Evolutionary conservation across 2,329 filamentous ascomycete genomes (phyloP).

Genomic region (Periconia macrospinosa): DNA sequence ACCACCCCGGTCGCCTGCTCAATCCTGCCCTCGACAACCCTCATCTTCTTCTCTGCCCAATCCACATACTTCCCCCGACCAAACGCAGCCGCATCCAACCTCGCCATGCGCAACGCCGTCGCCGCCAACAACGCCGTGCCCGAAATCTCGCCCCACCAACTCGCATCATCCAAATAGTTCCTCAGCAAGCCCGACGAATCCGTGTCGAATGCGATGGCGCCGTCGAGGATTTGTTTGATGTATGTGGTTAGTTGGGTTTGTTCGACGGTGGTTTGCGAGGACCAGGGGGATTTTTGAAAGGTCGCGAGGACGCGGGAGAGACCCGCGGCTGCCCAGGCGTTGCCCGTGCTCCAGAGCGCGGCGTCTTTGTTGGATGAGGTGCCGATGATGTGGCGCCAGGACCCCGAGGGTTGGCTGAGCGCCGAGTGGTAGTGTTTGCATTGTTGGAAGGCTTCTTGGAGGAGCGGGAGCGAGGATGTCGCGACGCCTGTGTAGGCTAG

Average conservation of each 20-base stretch:
- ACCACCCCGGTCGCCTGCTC: conserved; percentile 41
- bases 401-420: conserved; percentile 30
- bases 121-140: conserved; percentile 52
- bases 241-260: conserved; percentile 31
- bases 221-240: conserved; percentile 44
- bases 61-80: conserved; percentile 32
- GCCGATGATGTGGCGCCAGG: conserved; percentile 53
- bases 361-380: conserved; percentile 30
- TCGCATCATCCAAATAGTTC: conserved; percentile 51
- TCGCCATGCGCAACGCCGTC: conserved; percentile 50
- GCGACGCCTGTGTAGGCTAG: conserved; percentile 52
- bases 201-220: conserved; percentile 35
- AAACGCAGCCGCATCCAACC: conserved; percentile 44
- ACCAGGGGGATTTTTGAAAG: conserved; percentile 34
- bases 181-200: conserved; percentile 45
- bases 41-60: conserved; percentile 49
- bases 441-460: conserved; percentile 45
- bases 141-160: conserved; percentile 53
- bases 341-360: conserved; percentile 52
- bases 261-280: conserved; percentile 12
- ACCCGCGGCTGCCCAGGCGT: conserved; percentile 53
- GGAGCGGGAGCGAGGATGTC: conserved; percentile 34
- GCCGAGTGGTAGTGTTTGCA: conserved; percentile 47
- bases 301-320: conserved; percentile 52
- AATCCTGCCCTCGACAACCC: conserved; percentile 40